These are phyloP conservation scores for Penicillium capsulatum DNA, from an alignment of 2,329 filamentous ascomycete genomes.

Conservation along the genomic window DNA sequence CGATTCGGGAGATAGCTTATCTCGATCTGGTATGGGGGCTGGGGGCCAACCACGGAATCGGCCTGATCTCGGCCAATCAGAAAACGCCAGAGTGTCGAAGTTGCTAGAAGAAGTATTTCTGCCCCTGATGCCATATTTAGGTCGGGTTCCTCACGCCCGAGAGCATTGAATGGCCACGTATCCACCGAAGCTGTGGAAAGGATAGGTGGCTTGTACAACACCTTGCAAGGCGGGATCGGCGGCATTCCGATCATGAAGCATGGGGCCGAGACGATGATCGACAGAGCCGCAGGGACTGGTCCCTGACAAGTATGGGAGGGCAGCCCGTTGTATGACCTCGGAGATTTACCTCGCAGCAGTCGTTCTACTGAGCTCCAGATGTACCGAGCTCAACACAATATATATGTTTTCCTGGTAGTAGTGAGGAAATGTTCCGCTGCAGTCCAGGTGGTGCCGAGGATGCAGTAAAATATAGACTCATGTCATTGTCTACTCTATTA, in stretches of 20 bases:
- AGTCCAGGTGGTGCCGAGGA: too few relatives aligned
- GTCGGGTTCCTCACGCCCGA: slow-evolving; percentile 8
- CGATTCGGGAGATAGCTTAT: not conserved
- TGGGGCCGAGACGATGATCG: too few relatives aligned
- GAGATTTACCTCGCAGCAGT: too few relatives aligned
- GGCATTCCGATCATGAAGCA: not conserved
- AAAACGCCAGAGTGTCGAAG: slow-evolving; percentile 26
- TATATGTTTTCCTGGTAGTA: too few relatives aligned
- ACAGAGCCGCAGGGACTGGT: slow-evolving; percentile 9
- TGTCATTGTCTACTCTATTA: slow-evolving; percentile 58
- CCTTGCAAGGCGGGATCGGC: too few relatives aligned
- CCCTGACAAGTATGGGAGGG: not conserved
- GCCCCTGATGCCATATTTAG: slow-evolving; percentile 4
- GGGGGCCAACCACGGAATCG: not conserved
- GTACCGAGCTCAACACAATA: too few relatives aligned
- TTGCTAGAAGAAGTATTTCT: slow-evolving; percentile 27
- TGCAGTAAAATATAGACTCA: not conserved
- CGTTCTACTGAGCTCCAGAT: too few relatives aligned
- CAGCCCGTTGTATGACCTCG: too few relatives aligned
- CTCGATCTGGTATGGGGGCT: not conserved
- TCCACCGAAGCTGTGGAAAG: not conserved
- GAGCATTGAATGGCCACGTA: slow-evolving; percentile 1
- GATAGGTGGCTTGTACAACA: too few relatives aligned
- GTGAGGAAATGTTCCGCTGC: too few relatives aligned
- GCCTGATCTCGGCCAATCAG: slow-evolving; percentile 11